Evolutionary conservation across 345 rosid species (phyloP).

Genomic region (Eucalyptus regnans): DNA sequence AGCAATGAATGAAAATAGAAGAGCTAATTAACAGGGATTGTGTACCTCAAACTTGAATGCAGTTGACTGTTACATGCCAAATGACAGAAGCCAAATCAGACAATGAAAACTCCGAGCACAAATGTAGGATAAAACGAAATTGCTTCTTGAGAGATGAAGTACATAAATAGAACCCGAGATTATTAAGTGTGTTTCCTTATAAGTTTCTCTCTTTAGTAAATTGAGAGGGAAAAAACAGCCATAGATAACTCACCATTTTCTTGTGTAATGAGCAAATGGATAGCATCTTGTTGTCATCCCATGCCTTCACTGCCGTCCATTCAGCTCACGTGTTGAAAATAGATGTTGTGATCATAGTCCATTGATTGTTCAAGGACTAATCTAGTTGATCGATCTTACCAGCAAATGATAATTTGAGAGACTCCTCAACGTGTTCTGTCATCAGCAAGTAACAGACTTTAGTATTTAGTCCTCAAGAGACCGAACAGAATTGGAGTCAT

Average conservation of each 20-base stretch:
- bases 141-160: neutral
- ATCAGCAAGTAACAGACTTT: neutral
- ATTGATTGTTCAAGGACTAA: neutral
- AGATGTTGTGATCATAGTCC: neutral
- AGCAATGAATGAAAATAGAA: too few relatives aligned
- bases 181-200: neutral
- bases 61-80: too few relatives aligned
- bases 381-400: rapidly evolving
- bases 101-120: too few relatives aligned
- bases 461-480: neutral
- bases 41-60: too few relatives aligned
- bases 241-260: neutral
- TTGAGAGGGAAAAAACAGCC: neutral
- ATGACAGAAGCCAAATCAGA: too few relatives aligned
- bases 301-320: neutral
- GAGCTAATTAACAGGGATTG: too few relatives aligned
- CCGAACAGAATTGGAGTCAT: neutral
- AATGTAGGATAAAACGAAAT: neutral
- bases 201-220: neutral
- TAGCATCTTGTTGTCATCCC: neutral
- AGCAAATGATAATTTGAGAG: rapidly evolving
- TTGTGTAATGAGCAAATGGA: neutral
- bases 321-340: neutral
- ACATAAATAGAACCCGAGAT: neutral
- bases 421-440: neutral